Base-by-base conservation (phyloP, 2,329 filamentous ascomycete species). In the Fusarium piperis region DNA sequence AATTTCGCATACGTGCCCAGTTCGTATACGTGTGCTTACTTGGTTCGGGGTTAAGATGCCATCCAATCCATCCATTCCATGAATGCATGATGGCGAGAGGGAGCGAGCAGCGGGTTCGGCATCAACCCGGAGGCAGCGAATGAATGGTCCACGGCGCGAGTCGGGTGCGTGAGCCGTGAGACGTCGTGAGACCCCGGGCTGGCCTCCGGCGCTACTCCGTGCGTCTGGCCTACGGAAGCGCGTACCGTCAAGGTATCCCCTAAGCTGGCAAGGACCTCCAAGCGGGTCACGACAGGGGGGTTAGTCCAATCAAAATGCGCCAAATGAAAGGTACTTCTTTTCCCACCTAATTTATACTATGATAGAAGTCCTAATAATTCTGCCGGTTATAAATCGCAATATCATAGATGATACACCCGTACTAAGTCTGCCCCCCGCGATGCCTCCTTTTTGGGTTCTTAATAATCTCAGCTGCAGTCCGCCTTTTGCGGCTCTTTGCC, bases 221-320 rank as follows among this genome's bases (percentile, higher is more conserved):
- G 32, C 51, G 53, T 51, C 38, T 51, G 32, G 36, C n/a, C 60
- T 52, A 59, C 57, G 39, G n/a, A 35, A 55, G 26, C 39, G 46
- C 26, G 64, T 62, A 67, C 70, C 67, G 59, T 56, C 57, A 53
- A 53, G 64, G 62, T 67, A 60, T n/a, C n/a, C n/a, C n/a, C n/a
- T n/a, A n/a, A n/a, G n/a, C n/a, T n/a, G n/a, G n/a, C n/a, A n/a
- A n/a, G n/a, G n/a, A n/a, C n/a, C n/a, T n/a, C n/a, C n/a, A n/a
- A n/a, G n/a, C n/a, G n/a, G n/a, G n/a, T n/a, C n/a, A n/a, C n/a
- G n/a, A n/a, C n/a, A n/a, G n/a, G n/a, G n/a, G n/a, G n/a, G n/a
- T n/a, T n/a, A n/a, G n/a, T n/a, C n/a, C n/a, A n/a, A n/a, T n/a
- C n/a, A n/a, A n/a, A n/a, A n/a, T n/a, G n/a, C n/a, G n/a, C n/a